Base-by-base conservation (phyloP, 208 protist genomes). In the Acanthamoeba royreba region DNA sequence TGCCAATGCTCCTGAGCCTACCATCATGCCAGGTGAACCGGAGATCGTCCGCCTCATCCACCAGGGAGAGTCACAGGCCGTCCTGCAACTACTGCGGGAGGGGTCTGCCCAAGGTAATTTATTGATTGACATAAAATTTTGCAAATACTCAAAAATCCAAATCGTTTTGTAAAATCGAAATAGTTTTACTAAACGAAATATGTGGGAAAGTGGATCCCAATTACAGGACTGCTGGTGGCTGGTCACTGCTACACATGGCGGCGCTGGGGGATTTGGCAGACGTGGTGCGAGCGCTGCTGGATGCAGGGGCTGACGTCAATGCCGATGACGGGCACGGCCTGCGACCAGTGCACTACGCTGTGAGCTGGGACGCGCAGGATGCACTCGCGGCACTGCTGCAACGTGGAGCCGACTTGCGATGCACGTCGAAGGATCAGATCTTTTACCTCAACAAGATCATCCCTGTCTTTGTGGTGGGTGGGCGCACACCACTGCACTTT, bases 391-490 rank as follows among this genome's bases (percentile, higher is more conserved):
- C 35, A 25, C 81, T 89, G 4, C 25, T 89, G 40, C 81, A 28
- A 8, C 49, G 81, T 25, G 81, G 81, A 25, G 81, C 81, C 28
- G 40, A 31, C 52, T 17, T 89, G 22, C 15, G 61, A 22, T 40
- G 28, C 17, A 61, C 46, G 0, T 89, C 49, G 5, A 89, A 43
- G 35, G 81, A 89, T 28, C 81, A 63, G 33, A 58, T 89, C 81
- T 89, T 66, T 40, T 89, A 89, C 52, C 45, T 89, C 25, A 89
- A 89, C 81, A 89, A 89, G 47, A 89, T 63, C 47, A 89, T 89
- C 47, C 81, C 81, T 31, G 81, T 89, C 25, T 89, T 89, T 31
- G 81, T 89, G 4, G 52, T 89, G 25, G 81, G 81, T 7, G 81
- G 81, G 11, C 45, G 81, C 28, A 89, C 81, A 31, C 81, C 81